phyloP scores from a whole-genome alignment of 495 filamentous ascomycete species.

The Cercophora sp. region DNA sequence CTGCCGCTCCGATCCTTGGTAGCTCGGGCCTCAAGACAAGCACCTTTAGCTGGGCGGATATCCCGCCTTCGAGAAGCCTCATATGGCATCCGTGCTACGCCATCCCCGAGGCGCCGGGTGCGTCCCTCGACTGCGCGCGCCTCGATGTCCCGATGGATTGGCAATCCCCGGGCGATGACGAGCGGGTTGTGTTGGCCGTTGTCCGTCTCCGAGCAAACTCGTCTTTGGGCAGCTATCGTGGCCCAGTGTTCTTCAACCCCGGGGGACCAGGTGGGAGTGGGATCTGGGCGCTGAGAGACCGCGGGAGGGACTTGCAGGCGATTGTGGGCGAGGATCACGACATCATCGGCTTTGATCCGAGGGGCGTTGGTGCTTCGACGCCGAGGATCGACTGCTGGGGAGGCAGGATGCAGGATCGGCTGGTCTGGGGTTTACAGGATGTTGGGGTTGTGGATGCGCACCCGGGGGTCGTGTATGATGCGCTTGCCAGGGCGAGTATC shows the following conservation, averaged over 20 bases:
- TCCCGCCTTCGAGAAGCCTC: constrained; percentile 30
- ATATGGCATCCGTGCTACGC: constrained; percentile 34
- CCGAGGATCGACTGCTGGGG: constrained; percentile 44
- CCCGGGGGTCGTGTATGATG: constrained; percentile 37
- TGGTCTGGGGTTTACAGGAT: constrained; percentile 36
- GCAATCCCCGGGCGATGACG: constrained; percentile 34
- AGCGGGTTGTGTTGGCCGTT: constrained; percentile 40
- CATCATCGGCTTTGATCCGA: constrained; percentile 50
- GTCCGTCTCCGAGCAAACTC: constrained; percentile 41
- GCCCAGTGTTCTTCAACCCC: constrained; percentile 51
- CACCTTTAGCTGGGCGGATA: constrained; percentile 29
- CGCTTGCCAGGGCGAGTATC: constrained; percentile 34
- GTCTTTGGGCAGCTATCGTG: constrained; percentile 36
- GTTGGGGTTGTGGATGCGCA: constrained; percentile 38
- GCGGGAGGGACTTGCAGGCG: constrained; percentile 38
- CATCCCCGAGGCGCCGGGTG: constrained; percentile 8
- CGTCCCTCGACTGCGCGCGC: constrained; percentile 36
- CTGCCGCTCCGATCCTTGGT: too few species aligned
- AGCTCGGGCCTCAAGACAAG: too few species aligned
- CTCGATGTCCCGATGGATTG: constrained; percentile 48
- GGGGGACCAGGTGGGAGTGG: constrained; percentile 51
- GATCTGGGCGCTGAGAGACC: constrained; percentile 33
- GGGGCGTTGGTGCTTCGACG: constrained; percentile 41
- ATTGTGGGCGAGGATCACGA: constrained; percentile 47
- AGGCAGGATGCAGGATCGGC: constrained; percentile 24